Conservation (phyloP, 164 flowering plant species). For the Aristolochia californica region DNA sequence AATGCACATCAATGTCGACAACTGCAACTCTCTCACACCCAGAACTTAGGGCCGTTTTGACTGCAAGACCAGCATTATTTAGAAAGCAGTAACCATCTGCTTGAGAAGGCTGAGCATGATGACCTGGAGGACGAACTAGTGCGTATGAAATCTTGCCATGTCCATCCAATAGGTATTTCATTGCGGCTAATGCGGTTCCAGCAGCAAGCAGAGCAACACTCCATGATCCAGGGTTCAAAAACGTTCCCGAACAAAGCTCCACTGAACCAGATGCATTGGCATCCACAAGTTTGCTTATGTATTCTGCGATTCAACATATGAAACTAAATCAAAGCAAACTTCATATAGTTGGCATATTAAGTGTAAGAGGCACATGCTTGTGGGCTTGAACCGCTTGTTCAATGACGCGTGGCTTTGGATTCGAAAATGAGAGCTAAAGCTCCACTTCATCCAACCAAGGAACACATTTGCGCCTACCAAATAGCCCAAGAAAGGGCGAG, state of each 20-base stretch:
- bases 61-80: constrained; percentile 91
- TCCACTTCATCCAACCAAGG: too few relatives aligned
- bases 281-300: constrained; percentile 51
- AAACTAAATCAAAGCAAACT: background rate
- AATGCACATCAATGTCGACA: constrained; percentile 93
- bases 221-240: constrained; percentile 84
- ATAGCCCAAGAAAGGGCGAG: too few relatives aligned
- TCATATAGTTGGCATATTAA: background rate
- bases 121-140: constrained; percentile 93
- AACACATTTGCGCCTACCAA: too few relatives aligned
- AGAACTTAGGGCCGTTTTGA: constrained; percentile 49
- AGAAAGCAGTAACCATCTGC: constrained; percentile 97
- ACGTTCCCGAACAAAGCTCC: constrained; percentile 53
- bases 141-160: constrained; percentile 63
- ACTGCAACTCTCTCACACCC: constrained; percentile 62
- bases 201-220: constrained; percentile 81
- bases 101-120: constrained; percentile 90
- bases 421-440: too few relatives aligned
- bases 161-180: constrained; percentile 72
- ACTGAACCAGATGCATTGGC: constrained; percentile 65
- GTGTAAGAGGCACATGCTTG: too few relatives aligned
- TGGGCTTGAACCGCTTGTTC: background rate
- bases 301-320: constrained; percentile 31
- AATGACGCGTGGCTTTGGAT: background rate
- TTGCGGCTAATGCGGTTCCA: constrained; percentile 75